A percentile compares a stretch with the other conserved stretches of the same genome.
Evolutionary conservation across 2,329 filamentous ascomycete species (phyloP).

Genomic region (Salinomyces thailandicus): DNA sequence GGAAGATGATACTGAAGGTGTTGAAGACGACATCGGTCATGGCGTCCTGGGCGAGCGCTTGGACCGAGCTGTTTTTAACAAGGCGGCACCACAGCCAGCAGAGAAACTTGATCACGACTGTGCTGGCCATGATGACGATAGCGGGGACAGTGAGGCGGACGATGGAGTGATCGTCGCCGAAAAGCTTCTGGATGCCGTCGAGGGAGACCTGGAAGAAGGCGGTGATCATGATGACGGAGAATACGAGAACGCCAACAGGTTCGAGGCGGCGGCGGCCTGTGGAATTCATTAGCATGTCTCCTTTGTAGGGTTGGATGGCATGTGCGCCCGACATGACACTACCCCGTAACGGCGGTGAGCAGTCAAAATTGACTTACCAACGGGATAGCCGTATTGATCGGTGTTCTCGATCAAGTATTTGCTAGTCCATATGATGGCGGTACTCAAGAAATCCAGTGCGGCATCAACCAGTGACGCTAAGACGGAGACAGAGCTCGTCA

Average conservation of each 20-base stretch:
- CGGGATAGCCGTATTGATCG: constrained; percentile 63
- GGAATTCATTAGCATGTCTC: background rate
- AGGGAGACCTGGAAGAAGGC: constrained; percentile 70
- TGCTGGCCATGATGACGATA: constrained; percentile 68
- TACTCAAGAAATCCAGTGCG: constrained; percentile 68
- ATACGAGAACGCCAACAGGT: constrained; percentile 69
- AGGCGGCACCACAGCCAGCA: constrained; percentile 84
- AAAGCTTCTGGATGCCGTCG: constrained; percentile 56
- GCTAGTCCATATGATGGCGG: constrained; percentile 70
- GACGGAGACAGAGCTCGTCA: constrained; percentile 73
- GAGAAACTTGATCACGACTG: constrained; percentile 68
- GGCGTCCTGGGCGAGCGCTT: constrained; percentile 61
- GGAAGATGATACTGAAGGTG: constrained; percentile 77
- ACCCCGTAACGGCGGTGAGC: no score
- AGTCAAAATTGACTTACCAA: background rate
- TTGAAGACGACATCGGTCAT: constrained; percentile 81
- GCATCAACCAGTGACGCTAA: constrained; percentile 71
- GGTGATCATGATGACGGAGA: constrained; percentile 77
- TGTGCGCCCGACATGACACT: no score
- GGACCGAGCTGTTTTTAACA: constrained; percentile 76
- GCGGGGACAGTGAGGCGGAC: constrained; percentile 65
- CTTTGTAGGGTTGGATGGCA: no score
- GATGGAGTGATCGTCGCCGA: constrained; percentile 50
- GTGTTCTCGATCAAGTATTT: constrained; percentile 63
- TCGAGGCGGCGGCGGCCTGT: constrained; percentile 68